Conservation (phyloP, 805 yeast species). For the Candida maesae region DNA sequence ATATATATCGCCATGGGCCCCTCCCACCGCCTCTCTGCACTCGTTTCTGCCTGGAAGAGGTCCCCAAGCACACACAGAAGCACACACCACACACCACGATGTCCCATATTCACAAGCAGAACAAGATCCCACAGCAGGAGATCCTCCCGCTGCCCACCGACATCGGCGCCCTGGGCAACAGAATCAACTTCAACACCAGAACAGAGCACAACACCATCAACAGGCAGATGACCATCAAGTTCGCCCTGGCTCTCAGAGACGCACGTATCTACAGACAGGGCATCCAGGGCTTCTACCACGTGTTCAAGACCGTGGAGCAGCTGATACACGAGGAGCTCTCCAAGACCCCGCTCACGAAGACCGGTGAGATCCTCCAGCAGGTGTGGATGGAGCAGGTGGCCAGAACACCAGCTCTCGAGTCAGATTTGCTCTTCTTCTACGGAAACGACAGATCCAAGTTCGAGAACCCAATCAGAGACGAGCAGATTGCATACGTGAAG, state of each 20-base stretch:
- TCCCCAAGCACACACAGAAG: no score
- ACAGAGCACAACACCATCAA: conserved; percentile 64
- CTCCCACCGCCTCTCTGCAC: no score
- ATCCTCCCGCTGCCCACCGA: conserved; percentile 77
- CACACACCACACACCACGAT: no score
- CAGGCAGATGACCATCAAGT: conserved; percentile 61
- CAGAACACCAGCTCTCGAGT: conserved; percentile 50
- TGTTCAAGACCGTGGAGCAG: conserved; percentile 61
- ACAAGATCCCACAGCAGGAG: conserved; percentile 38
- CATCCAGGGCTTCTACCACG: conserved; percentile 66
- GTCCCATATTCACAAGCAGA: conserved; percentile 6
- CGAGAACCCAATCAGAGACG: conserved; percentile 50
- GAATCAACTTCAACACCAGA: conserved; percentile 70
- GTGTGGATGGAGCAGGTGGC: conserved; percentile 72
- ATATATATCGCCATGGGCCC: no score
- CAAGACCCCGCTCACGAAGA: conserved; percentile 24
- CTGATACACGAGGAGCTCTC: conserved; percentile 44
- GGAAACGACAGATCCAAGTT: conserved; percentile 53
- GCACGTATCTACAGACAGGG: conserved; percentile 79
- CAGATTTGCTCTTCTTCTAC: conserved; percentile 68
- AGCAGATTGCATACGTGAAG: conserved; percentile 57
- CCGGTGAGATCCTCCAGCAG: conserved; percentile 43
- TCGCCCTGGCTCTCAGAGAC: conserved; percentile 74
- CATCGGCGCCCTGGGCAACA: conserved; percentile 76
- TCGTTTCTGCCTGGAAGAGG: no score